phyloP scores from a whole-genome alignment of 768 basidiomycete species.

The Auriscalpium vulgare region DNA sequence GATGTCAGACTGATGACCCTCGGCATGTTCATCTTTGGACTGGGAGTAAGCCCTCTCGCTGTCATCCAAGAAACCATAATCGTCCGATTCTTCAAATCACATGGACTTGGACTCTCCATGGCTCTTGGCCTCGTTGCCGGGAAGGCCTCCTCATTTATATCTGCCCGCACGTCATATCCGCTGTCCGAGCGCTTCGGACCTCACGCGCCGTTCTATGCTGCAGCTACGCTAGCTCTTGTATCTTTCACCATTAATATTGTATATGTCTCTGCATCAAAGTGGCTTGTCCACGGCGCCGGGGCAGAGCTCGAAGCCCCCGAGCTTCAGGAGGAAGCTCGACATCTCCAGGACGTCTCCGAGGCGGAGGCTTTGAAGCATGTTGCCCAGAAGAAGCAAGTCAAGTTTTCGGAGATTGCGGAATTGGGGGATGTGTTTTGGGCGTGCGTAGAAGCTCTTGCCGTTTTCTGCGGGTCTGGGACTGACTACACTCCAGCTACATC shows the following conservation, averaged over 20 bases:
- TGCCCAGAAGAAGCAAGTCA: slow-evolving; percentile 56
- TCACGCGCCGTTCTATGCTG: slow-evolving; percentile 67
- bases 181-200: slow-evolving; percentile 61
- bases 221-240: slow-evolving; percentile 53
- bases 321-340: slow-evolving; percentile 44
- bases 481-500: slow-evolving; percentile 44
- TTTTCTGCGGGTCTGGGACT: background rate
- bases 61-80: slow-evolving; percentile 84
- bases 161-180: slow-evolving; percentile 69
- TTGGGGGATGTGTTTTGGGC: slow-evolving; percentile 77
- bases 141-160: slow-evolving; percentile 69
- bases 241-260: slow-evolving; percentile 63
- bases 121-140: slow-evolving; percentile 80
- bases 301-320: slow-evolving; percentile 60
- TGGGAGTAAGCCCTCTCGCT: slow-evolving; percentile 72
- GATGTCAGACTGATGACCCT: slow-evolving; percentile 63
- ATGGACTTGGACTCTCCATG: slow-evolving; percentile 68
- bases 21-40: slow-evolving; percentile 73
- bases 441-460: slow-evolving; percentile 29
- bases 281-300: slow-evolving; percentile 54
- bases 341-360: slow-evolving; percentile 41
- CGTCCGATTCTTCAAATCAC: slow-evolving; percentile 71
- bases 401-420: slow-evolving; percentile 49
- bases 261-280: slow-evolving; percentile 56
- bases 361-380: slow-evolving; percentile 57